Evolutionary conservation across 2,329 filamentous ascomycete genomes (phyloP), one percentile per base, ranked within the genome.

Genomic region (Zalaria obscura): DNA sequence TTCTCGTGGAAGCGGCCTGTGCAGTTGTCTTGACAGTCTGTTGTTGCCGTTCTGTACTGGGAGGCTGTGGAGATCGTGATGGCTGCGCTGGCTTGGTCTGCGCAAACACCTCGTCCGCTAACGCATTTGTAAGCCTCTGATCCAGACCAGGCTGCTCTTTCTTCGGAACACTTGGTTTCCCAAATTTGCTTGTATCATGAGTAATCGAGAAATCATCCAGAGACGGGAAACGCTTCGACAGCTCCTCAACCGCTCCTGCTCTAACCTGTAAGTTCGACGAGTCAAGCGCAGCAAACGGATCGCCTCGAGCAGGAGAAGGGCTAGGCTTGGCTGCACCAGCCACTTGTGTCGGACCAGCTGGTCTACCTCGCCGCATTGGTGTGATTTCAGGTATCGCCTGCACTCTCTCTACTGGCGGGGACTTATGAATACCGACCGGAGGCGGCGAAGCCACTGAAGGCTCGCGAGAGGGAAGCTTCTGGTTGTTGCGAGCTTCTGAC

Each of bases 251-350:
- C 25, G 74, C 70, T 5, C 66, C 66, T 25, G 65, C 59, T 42
- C 67, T 54, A 4, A 65, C 60, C 53, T 49, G 67, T 50, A 47
- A 60, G 29, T 71, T 65, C 43, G 73, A 78, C 2, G 80, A 73
- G 57, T 98, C 91, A 26, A 98, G 71, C 0, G 85, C 86, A 11
- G 86, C 86, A 58, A 96, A 98, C 0, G 91, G 91, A 59, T 98
- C 91, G 35, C 80, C 78, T 48, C 79, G 74, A 50, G 78, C 73
- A 0, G 85, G 81, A 4, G 83, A 86, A 5, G 78, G 73, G 51
- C 66, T 80, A 5, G 52, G 36, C 49, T 50, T 35, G 45, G 51
- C 61, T 65, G 59, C 58, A 62, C 48, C 61, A 51, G 52, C 50
- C 39, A 62, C 55, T 43, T 67, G 66, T 25, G 63, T 59, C 44